A percentile compares a stretch with the other conserved stretches of the same genome.
These are phyloP conservation scores for Aspergillus persii DNA, from an alignment of 2,329 filamentous ascomycete genomes.

Conservation along the genomic window DNA sequence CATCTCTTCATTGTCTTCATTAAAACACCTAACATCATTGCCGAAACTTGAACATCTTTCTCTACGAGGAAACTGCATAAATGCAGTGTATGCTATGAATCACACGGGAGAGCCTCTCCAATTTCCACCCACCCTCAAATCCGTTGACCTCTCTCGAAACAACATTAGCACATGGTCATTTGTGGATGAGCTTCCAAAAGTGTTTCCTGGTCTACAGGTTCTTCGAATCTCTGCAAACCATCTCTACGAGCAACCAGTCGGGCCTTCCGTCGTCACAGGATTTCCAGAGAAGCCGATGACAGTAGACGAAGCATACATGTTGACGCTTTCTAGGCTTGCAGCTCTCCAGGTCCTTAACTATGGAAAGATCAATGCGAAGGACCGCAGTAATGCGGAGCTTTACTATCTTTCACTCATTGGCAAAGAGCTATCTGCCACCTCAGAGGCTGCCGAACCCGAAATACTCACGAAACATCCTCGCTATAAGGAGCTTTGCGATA, in stretches of 20 bases:
- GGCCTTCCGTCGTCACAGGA: constrained; percentile 37
- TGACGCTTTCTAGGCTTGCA: constrained; percentile 73
- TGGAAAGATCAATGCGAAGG: constrained; percentile 64
- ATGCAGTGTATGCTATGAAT: constrained; percentile 38
- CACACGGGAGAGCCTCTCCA: constrained; percentile 38
- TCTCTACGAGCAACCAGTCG: constrained; percentile 60
- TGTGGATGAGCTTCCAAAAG: constrained; percentile 63
- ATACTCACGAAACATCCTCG: constrained; percentile 67
- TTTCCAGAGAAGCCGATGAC: constrained; percentile 41
- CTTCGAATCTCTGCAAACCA: constrained; percentile 86
- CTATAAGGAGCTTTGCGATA: constrained; percentile 69
- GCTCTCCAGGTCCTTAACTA: constrained; percentile 61
- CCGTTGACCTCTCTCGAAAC: constrained; percentile 74
- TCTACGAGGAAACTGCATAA: constrained; percentile 75
- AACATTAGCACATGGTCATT: constrained; percentile 68
- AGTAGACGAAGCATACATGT: constrained; percentile 83
- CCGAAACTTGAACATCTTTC: constrained; percentile 49
- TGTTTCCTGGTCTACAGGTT: constrained; percentile 71
- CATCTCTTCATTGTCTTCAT: constrained; percentile 34
- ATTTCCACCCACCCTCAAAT: constrained; percentile 57
- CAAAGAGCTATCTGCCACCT: constrained; percentile 60
- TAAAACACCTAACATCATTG: constrained; percentile 54
- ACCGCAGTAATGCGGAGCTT: constrained; percentile 83
- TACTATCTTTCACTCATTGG: constrained; percentile 88
- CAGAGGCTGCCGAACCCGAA: constrained; percentile 44